Percentiles rank a stretch among this genome's conserved stretches.
Evolutionary conservation across 371 early-diverging fungal genomes (phyloP).

Genomic region (Neoconidiobolus thromboides): DNA sequence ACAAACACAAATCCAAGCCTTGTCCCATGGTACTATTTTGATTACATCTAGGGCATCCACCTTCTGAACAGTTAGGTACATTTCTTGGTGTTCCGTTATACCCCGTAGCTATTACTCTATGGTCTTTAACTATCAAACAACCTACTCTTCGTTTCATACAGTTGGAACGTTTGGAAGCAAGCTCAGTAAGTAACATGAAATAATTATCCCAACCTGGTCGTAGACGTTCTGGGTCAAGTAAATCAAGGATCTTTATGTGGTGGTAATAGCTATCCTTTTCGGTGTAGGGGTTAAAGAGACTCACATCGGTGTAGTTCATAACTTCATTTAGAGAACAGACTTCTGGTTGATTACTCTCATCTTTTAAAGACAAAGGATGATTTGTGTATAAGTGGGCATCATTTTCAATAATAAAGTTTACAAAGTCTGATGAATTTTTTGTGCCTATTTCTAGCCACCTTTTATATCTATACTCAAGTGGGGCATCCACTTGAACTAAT

Average conservation of each 20-base stretch:
- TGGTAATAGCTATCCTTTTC: conserved; percentile 15
- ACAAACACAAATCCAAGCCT: conserved; percentile 74
- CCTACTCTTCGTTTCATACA: conserved; percentile 98
- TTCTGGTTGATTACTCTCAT: background rate
- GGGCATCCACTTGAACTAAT: conserved; percentile 65
- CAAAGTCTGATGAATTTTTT: too few relatives aligned
- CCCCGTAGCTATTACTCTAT: conserved; percentile 84
- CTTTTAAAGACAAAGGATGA: conserved; percentile 2
- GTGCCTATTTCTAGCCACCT: conserved; percentile 17
- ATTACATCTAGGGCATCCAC: conserved; percentile 91
- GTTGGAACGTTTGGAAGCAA: conserved; percentile 66
- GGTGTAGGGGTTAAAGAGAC: conserved; percentile 32
- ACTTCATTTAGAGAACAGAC: conserved; percentile 10
- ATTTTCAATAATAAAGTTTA: too few relatives aligned
- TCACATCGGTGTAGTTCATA: conserved; percentile 22
- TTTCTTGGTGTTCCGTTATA: conserved; percentile 96
- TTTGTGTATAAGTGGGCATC: background rate
- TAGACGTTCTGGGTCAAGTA: conserved; percentile 47
- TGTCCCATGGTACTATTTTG: conserved; percentile 50
- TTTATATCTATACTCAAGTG: conserved; percentile 38
- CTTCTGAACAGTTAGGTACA: conserved; percentile 81
- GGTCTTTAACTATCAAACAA: conserved; percentile 79
- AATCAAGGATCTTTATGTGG: conserved; percentile 22
- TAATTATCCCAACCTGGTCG: conserved; percentile 92
- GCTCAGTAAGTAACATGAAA: conserved; percentile 87